These are phyloP conservation scores for Acaromyces ingoldii DNA, from an alignment of 1,284 basidiomycete species.

Conservation along the genomic window DNA sequence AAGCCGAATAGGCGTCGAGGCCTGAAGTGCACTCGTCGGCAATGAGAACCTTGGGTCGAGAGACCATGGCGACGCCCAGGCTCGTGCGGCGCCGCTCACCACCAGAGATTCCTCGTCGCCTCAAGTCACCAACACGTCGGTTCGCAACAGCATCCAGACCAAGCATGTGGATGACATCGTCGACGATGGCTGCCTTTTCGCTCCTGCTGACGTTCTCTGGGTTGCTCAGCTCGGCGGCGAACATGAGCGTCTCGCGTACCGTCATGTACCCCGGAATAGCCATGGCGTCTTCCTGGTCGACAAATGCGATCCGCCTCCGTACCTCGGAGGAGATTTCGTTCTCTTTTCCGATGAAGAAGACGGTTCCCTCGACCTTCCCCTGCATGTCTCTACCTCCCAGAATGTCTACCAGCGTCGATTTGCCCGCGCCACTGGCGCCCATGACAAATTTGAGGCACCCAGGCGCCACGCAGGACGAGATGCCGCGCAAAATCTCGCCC, in stretches of 20 bases:
- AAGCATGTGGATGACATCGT: conserved; percentile 21
- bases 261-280: conserved; percentile 28
- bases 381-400: conserved; percentile 31
- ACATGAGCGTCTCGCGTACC: conserved; percentile 31
- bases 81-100: conserved; percentile 35
- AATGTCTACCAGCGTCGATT: conserved; percentile 37
- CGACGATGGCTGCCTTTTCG: conserved; percentile 19
- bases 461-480: conserved; percentile 23
- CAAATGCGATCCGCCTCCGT: conserved; percentile 24
- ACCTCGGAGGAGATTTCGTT: too few species aligned
- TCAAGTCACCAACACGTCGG: conserved; percentile 28
- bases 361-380: conserved; percentile 19
- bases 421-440: conserved; percentile 37
- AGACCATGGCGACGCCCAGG: conserved; percentile 33
- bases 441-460: conserved; percentile 34
- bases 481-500: conserved; percentile 11
- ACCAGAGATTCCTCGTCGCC: conserved; percentile 31
- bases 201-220: conserved; percentile 25
- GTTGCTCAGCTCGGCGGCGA: conserved; percentile 31
- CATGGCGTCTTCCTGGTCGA: conserved; percentile 34
- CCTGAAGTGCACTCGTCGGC: conserved; percentile 36
- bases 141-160: conserved; percentile 26
- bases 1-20: conserved; percentile 33
- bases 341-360: conserved; percentile 13
- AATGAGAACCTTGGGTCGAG: conserved; percentile 28